Evolutionary conservation across 1,139 yeast species (phyloP), one percentile per base, ranked within the genome.

Genomic region (Lodderomyces beijingensis): DNA sequence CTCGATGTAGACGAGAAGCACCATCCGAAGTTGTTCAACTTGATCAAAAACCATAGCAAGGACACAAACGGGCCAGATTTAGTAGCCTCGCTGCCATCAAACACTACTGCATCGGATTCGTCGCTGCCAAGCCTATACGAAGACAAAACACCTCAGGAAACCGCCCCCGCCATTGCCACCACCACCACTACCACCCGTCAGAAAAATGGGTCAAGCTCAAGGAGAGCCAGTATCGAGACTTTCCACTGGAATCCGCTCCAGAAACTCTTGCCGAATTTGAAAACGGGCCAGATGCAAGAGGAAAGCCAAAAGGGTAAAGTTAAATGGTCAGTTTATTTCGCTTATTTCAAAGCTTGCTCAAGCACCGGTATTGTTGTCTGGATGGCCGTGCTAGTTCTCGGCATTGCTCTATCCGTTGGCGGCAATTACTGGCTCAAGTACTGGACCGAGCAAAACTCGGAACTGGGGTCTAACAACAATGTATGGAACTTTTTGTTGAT

Each of bases 221-320:
- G 60, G 9, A 41, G 51, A 30, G 62, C 63, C 3, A 56, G 61
- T 33, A 37, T 59, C n/a, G 63, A 56, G n/a, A 47, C 61, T 2
- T 59, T 56, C 38, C 42, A 41, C 4, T 58, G 59, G 56, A 60
- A 59, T 28, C 64, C 63, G 1, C 45, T 59, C 29, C 42, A 49
- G 20, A 47, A 47, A 16, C 39, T 53, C 10, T 37, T 55, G 17
- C 55, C 59, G 13, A 50, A 46, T 27, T 43, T 54, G 19, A 49
- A 53, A 21, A 44, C 53, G 3, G 53, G 50, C 1, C 50, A 47
- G 22, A 40, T 46, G 13, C 50, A 46, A 21, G 66, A 60, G 40
- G 40, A 37, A 7, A 44, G 50, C 12, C 51, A 49, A 19, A 50
- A 48, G 28, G 66, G 66, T 2, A 45, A 46, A 18, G 59, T 60